Base-by-base conservation (phyloP, 2,329 filamentous ascomycete species). In the Ophiostoma ulmi region DNA sequence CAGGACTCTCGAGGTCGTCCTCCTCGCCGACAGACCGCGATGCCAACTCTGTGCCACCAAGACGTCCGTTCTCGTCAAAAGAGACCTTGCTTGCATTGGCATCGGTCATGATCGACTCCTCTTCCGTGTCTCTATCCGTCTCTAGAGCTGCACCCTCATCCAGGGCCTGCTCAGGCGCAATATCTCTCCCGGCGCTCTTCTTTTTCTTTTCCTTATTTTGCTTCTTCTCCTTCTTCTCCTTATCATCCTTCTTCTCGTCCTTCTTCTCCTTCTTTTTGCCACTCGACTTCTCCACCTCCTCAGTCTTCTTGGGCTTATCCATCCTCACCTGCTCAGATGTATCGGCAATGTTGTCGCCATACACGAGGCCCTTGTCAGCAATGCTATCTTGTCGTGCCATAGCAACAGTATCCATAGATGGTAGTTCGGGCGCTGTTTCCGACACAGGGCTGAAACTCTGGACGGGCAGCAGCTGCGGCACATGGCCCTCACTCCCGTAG, bases 401-500 rank as follows among this genome's bases (percentile, higher is more conserved):
- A 5, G 58, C 58, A 35, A 35, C 11, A 13, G 5, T 26, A 63
- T 26, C 26, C 26, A 64, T 11, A 2, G 35, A 39, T n/a, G 35
- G 61, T 14, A 20, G 7, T n/a, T 38, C 61, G 1, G 61, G 61
- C 17, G 20, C 20, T 39, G 5, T 39, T 61, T 72, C 73, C 64
- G 69, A 63, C 13, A 73, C 72, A 11, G 73, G 66, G 69, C 74
- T 75, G 69, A 75, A 73, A 70, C 73, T 75, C 22, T 71, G 68
- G 20, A 75, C 61, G 0, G 76, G 76, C 10, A 80, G 75, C 36
- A 79, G 75, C 70, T 77, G 76, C 0, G 78, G 78, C 1, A 77
- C 75, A 8, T 78, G 77, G 36, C 75, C 76, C n/a, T 77, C 76
- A 5, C 71, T 71, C 20, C 76, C 76, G 61, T 76, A 77, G 5